phyloP scores from a whole-genome alignment of 257 asterid genomes.

The Schizonepeta tenuifolia region DNA sequence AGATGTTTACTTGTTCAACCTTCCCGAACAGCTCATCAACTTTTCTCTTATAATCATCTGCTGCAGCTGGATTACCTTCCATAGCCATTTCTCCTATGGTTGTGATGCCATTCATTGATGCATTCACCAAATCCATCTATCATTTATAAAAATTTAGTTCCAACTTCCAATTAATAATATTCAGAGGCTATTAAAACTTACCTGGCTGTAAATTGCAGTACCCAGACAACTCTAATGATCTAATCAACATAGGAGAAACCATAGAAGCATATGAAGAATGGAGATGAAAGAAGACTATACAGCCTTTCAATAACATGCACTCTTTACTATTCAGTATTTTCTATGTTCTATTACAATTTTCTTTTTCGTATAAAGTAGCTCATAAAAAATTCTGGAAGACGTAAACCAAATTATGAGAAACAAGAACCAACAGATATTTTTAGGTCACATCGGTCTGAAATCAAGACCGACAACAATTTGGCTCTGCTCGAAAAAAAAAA shows the following conservation, averaged over 20 bases:
- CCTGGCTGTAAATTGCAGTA: slow-evolving; percentile 14
- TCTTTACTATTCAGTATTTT: no score
- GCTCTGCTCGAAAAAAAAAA: not conserved
- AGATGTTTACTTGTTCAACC: slow-evolving; percentile 60
- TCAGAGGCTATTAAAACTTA: not conserved
- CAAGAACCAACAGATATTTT: not conserved
- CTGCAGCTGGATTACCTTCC: slow-evolving; percentile 45
- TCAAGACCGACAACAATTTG: not conserved
- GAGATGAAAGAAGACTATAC: not conserved
- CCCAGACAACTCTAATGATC: slow-evolving; percentile 10
- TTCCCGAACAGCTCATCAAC: slow-evolving; percentile 58
- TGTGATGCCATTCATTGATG: slow-evolving; percentile 27
- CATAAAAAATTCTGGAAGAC: not conserved
- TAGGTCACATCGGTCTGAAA: not conserved
- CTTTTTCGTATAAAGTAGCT: no score
- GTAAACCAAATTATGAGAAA: not conserved
- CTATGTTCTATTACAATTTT: not conserved
- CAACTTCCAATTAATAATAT: slow-evolving; percentile 19
- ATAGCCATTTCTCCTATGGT: slow-evolving; percentile 31
- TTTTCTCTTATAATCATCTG: slow-evolving; percentile 48
- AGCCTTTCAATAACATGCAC: not conserved
- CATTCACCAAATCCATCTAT: slow-evolving; percentile 48
- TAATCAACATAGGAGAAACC: slow-evolving; percentile 14
- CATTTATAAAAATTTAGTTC: slow-evolving; percentile 7
- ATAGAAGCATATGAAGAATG: not conserved